Percentiles rank a stretch among this genome's conserved stretches.
phyloP scores from a whole-genome alignment of 805 yeast genomes.

The Nakazawaea pomicola region DNA sequence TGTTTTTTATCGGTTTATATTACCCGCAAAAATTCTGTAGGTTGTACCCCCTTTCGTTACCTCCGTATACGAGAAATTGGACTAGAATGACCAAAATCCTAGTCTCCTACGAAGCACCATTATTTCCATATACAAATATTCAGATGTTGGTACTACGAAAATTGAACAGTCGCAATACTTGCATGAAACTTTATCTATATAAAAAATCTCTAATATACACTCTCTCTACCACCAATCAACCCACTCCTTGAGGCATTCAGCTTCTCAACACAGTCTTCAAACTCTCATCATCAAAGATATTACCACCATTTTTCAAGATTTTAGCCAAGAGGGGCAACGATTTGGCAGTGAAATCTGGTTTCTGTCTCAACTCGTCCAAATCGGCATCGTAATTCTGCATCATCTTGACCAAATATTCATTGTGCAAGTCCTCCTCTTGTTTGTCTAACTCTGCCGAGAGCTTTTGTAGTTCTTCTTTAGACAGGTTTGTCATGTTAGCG shows the following conservation, averaged over 20 bases:
- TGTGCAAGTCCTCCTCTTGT: slow-evolving; percentile 34
- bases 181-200: too few relatives aligned
- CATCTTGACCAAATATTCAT: slow-evolving; percentile 49
- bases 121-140: neutral
- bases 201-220: too few relatives aligned
- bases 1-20: too few relatives aligned
- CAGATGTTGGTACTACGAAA: neutral
- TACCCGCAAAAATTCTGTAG: too few relatives aligned
- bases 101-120: too few relatives aligned
- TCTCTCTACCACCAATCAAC: too few relatives aligned
- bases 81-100: too few relatives aligned
- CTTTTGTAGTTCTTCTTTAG: slow-evolving; percentile 9
- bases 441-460: slow-evolving; percentile 23
- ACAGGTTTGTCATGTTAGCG: slow-evolving; percentile 3
- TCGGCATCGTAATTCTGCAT: slow-evolving; percentile 58
- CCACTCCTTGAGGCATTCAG: too few relatives aligned
- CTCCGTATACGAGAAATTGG: too few relatives aligned
- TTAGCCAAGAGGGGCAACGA: slow-evolving; percentile 55
- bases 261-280: slow-evolving; percentile 18
- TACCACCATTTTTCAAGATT: slow-evolving; percentile 51
- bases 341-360: slow-evolving; percentile 56
- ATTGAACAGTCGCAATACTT: too few relatives aligned
- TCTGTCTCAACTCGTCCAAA: slow-evolving; percentile 51
- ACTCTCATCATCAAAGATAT: slow-evolving; percentile 54
- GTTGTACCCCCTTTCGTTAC: too few relatives aligned